Evolutionary conservation across 2,329 filamentous ascomycete species (phyloP), one percentile per base, ranked within the genome.

Genomic region (Penicillium sp.): DNA sequence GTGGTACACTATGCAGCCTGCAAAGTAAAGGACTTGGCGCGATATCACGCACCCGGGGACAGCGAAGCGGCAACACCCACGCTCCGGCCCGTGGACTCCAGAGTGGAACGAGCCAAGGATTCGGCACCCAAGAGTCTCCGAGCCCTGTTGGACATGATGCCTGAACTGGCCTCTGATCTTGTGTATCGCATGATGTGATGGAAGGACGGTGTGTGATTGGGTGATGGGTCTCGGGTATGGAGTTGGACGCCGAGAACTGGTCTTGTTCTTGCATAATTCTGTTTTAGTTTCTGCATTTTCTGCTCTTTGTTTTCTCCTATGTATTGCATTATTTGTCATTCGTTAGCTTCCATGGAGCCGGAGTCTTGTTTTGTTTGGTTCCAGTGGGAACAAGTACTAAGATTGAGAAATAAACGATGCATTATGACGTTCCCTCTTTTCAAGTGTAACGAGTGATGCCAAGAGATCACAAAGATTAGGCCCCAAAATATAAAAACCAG

Each of bases 141-240:
- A 16, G 60, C 62, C 4, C 52, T 71, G 40, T 40, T 71, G 41
- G 68, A 71, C 44, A 54, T 55, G 35, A 65, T 63, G 27, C 64
- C 67, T 1, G 69, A 71, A 51, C 54, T 71, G 56, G 69, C 67
- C 18, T 69, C 67, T 27, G 68, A 70, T 56, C 57, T 71, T 53
- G 65, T 71, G 23, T 71, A 68, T 50, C 64, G 67, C 22, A 65
- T 70, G 66, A 69, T 69, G 66, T 65, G 51, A 62, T 18, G 10
- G 20, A n/a, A 40, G 36, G 24, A 1, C 4, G 22, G 0, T 10
- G 22, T 49, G 35, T 55, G 51, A 49, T 50, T 50, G 50, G 44
- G 40, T 41, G 4, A 40, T 28, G 18, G 18, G 40, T 41, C 6
- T 42, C 31, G 18, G n/a, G n/a, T n/a, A n/a, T n/a, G n/a, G 28